phyloP scores from a whole-genome alignment of 306 rosid genomes.

The Nissolia schottii region DNA sequence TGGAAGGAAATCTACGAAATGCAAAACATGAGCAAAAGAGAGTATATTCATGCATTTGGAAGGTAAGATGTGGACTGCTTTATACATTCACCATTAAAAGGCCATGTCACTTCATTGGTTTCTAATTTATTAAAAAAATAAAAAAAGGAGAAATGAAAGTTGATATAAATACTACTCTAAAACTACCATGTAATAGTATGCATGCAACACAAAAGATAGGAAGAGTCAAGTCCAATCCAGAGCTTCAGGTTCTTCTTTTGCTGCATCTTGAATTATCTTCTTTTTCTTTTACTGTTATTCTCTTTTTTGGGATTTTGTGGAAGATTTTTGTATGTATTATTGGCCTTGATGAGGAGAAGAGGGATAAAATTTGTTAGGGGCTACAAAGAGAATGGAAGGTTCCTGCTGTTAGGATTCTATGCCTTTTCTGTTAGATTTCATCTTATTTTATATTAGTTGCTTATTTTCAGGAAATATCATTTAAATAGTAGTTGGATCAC shows the following conservation, averaged over 20 bases:
- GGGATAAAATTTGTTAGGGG: conserved; percentile 42
- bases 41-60: background rate
- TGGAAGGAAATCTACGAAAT: background rate
- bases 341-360: conserved; percentile 37
- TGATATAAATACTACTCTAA: too few relatives aligned
- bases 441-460: too few relatives aligned
- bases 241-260: conserved; percentile 62
- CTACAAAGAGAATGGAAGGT: conserved; percentile 43
- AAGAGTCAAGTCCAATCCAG: too few relatives aligned
- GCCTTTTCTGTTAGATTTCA: too few relatives aligned
- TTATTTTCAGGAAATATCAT: too few relatives aligned
- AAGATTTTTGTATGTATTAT: conserved; percentile 30
- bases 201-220: background rate
- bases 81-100: background rate
- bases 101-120: background rate
- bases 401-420: too few relatives aligned
- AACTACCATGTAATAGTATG: background rate
- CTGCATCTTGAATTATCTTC: conserved; percentile 31
- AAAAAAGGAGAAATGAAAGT: too few relatives aligned
- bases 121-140: too few relatives aligned
- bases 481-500: too few relatives aligned
- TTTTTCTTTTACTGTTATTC: background rate
- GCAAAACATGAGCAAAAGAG: background rate
- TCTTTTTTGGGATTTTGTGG: conserved; percentile 11
- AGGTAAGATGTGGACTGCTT: background rate